phyloP scores from a whole-genome alignment of 192 early-diverging fungal species.

The Lunasporangiospora selenospora region DNA sequence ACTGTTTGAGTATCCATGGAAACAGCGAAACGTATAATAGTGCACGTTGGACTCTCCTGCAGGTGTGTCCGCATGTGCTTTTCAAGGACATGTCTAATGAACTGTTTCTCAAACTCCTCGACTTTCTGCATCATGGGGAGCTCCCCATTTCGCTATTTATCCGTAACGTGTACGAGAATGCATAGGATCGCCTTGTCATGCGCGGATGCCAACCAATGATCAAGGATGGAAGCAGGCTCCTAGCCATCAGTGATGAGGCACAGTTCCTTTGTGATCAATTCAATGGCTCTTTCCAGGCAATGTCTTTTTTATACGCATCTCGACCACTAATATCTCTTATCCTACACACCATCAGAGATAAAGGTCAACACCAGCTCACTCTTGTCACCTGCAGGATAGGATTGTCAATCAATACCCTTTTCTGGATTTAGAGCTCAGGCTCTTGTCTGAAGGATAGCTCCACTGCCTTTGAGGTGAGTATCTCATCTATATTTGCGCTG shows the following conservation, averaged over 20 bases:
- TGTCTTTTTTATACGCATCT: constrained; percentile 15
- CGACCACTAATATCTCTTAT: not conserved
- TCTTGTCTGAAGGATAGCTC: not conserved
- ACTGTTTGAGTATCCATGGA: not conserved
- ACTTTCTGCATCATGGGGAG: not conserved
- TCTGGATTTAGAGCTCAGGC: constrained; percentile 1
- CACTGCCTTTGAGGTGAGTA: not conserved
- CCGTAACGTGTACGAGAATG: not conserved
- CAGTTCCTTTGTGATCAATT: constrained; percentile 28
- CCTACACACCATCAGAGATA: constrained; percentile 14
- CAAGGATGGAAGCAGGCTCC: constrained; percentile 12
- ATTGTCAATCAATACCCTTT: constrained; percentile 1
- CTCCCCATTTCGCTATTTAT: not conserved
- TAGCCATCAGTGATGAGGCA: constrained; percentile 19
- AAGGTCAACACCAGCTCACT: constrained; percentile 13
- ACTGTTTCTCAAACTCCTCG: not conserved
- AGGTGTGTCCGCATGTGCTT: constrained; percentile 4
- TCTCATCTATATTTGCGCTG: too few species aligned
- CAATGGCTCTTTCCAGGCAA: constrained; percentile 20
- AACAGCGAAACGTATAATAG: too few species aligned
- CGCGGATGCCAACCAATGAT: not conserved
- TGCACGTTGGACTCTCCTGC: constrained; percentile 6
- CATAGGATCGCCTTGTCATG: too few species aligned
- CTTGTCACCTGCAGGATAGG: constrained; percentile 11
- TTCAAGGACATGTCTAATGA: constrained; percentile 2